A percentile compares a stretch with the other conserved stretches of the same genome.
Conservation (phyloP, 306 rosid genomes). For the Albizia julibrissin region DNA sequence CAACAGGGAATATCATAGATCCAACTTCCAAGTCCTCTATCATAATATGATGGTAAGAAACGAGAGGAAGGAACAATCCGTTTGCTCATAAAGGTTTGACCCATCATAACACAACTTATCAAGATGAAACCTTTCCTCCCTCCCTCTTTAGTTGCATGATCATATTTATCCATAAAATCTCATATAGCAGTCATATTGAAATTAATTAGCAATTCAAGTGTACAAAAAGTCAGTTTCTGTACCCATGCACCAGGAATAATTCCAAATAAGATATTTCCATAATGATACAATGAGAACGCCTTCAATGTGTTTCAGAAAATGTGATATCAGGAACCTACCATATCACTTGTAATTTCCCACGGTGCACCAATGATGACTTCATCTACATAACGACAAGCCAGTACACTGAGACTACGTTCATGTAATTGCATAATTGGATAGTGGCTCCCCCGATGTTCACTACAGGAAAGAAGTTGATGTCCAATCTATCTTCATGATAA, state of each 20-base stretch:
- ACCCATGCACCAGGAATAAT: constrained; percentile 18
- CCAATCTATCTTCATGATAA: constrained; percentile 6
- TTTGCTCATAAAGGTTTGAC: neutral
- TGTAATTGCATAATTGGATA: constrained; percentile 92
- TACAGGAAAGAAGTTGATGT: constrained; percentile 45
- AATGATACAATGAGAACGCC: neutral
- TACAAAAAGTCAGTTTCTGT: constrained; percentile 9
- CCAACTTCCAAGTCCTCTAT: neutral
- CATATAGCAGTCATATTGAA: neutral
- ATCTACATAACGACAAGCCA: constrained; percentile 90
- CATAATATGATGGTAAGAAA: neutral
- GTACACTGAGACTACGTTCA: constrained; percentile 95
- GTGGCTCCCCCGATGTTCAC: constrained; percentile 74
- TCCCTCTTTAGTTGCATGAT: neutral
- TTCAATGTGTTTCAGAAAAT: constrained; percentile 12
- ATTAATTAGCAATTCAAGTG: constrained; percentile 2
- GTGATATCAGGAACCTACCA: constrained; percentile 58
- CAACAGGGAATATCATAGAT: neutral
- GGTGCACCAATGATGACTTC: constrained; percentile 99
- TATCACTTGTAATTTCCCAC: constrained; percentile 84
- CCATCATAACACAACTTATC: neutral
- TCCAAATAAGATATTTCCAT: constrained; percentile 4
- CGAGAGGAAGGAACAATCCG: neutral
- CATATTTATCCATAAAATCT: neutral
- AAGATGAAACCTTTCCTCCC: neutral